Percentiles rank a stretch among this genome's conserved stretches.
Conservation (phyloP, 331 rosid species). For the Malus hybrid region DNA sequence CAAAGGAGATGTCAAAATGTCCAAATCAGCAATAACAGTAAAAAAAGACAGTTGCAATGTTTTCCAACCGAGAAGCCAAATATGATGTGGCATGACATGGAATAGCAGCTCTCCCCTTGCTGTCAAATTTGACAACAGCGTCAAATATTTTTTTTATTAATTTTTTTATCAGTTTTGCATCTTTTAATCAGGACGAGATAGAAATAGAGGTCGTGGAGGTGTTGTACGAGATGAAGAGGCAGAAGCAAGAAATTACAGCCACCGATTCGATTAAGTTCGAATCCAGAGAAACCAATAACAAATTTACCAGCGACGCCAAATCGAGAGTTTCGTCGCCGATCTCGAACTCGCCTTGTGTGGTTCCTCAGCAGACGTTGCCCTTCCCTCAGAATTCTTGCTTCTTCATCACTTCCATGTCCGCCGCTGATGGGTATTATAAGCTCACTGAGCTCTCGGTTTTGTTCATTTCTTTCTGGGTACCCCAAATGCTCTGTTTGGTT, state of each 20-base stretch:
- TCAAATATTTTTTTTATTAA: no score
- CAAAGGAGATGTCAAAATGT: no score
- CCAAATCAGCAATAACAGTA: no score
- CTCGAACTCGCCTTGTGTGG: conserved; percentile 45
- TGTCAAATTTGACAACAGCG: no score
- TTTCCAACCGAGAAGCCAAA: no score
- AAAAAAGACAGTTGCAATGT: no score
- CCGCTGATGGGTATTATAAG: conserved; percentile 54
- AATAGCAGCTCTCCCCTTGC: no score
- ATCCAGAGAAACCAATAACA: conserved; percentile 38
- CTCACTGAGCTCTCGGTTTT: conserved; percentile 7
- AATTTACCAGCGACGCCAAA: conserved; percentile 52
- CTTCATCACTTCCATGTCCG: conserved; percentile 41
- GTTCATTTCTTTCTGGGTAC: conserved; percentile 1
- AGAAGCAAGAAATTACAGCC: conserved; percentile 47
- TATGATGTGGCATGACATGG: no score
- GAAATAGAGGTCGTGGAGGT: no score
- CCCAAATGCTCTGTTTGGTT: conserved; percentile 18
- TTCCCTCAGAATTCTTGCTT: conserved; percentile 59
- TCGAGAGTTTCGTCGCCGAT: conserved; percentile 78
- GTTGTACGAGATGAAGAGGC: no score
- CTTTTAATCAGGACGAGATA: no score
- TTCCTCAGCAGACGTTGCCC: conserved; percentile 18
- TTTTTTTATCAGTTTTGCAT: no score
- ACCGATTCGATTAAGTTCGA: conserved; percentile 50